These are phyloP conservation scores for Saitozyma podzolica DNA, from an alignment of 768 basidiomycete genomes.

Conservation along the genomic window DNA sequence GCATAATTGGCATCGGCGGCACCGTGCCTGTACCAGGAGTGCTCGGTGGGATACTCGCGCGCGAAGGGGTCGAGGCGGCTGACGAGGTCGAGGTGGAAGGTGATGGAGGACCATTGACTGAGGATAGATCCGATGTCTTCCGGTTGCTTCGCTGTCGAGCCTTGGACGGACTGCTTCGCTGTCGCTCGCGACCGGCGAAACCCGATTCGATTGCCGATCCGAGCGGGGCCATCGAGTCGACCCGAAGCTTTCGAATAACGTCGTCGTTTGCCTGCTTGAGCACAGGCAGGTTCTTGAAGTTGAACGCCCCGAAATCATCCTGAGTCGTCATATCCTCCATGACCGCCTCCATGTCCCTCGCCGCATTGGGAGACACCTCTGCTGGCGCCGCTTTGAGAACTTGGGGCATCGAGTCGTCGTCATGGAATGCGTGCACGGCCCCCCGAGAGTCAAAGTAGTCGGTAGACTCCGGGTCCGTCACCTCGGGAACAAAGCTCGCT, in stretches of 20 bases:
- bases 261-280: conserved; percentile 99
- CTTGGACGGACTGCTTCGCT: conserved; percentile 73
- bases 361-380: conserved; percentile 11
- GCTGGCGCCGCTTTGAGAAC: conserved; percentile 42
- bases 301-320: conserved; percentile 96
- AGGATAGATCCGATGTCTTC: conserved; percentile 25
- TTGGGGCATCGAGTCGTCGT: conserved; percentile 65
- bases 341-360: conserved; percentile 29
- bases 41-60: conserved; percentile 66
- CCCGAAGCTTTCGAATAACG: conserved; percentile 90
- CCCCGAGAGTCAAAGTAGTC: conserved; percentile 99
- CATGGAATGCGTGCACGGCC: conserved; percentile 86
- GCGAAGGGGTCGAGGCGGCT: conserved; percentile 83
- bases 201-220: conserved; percentile 60
- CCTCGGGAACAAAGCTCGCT: conserved; percentile 92
- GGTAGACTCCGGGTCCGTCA: conserved; percentile 95
- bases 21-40: conserved; percentile 61
- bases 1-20: conserved; percentile 17
- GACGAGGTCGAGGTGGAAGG: conserved; percentile 90
- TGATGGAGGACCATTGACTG: conserved; percentile 67
- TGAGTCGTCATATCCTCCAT: conserved; percentile 30
- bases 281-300: conserved; percentile 93
- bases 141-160: conserved; percentile 18
- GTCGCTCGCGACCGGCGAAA: conserved; percentile 54
- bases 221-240: conserved; percentile 80